A percentile compares a stretch with the other conserved stretches of the same genome.
Conservation (phyloP, 805 yeast species). For the Millerago galiae region DNA sequence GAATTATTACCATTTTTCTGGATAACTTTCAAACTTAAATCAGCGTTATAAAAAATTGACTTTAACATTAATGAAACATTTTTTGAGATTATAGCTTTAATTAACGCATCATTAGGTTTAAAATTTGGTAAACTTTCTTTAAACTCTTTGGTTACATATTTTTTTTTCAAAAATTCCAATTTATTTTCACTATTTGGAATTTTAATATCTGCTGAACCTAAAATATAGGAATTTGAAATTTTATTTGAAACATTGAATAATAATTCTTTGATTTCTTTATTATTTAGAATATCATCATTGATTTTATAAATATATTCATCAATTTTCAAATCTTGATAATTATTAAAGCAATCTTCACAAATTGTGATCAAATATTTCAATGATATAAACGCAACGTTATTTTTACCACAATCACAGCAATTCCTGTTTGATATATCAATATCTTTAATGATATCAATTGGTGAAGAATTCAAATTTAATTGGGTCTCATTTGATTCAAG, state of each 20-base stretch:
- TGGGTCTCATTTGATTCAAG: too few species aligned
- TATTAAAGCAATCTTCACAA: constrained; percentile 82
- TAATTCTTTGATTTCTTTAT: constrained; percentile 52
- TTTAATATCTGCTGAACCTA: constrained; percentile 26
- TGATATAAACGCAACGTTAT: constrained; percentile 82
- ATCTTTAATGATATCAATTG: constrained; percentile 19
- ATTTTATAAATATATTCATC: constrained; percentile 73
- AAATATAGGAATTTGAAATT: constrained; percentile 54
- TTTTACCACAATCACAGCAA: constrained; percentile 78
- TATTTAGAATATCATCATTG: constrained; percentile 53
- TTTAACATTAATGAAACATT: constrained; percentile 38
- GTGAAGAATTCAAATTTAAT: not conserved
- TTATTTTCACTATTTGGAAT: constrained; percentile 39
- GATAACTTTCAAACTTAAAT: constrained; percentile 36
- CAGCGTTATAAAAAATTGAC: constrained; percentile 42
- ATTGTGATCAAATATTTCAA: constrained; percentile 63
- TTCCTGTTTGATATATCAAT: constrained; percentile 46
- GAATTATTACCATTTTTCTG: constrained; percentile 16
- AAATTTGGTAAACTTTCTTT: constrained; percentile 18
- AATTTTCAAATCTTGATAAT: constrained; percentile 79
- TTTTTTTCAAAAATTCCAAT: constrained; percentile 52
- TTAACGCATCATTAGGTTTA: constrained; percentile 31
- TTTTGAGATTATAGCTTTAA: constrained; percentile 48
- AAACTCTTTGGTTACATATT: constrained; percentile 54
- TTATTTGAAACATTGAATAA: constrained; percentile 52